Percentiles rank a stretch among this genome's conserved stretches.
Conservation (phyloP, 495 filamentous ascomycete species). For the Lophiostoma macrostomum region DNA sequence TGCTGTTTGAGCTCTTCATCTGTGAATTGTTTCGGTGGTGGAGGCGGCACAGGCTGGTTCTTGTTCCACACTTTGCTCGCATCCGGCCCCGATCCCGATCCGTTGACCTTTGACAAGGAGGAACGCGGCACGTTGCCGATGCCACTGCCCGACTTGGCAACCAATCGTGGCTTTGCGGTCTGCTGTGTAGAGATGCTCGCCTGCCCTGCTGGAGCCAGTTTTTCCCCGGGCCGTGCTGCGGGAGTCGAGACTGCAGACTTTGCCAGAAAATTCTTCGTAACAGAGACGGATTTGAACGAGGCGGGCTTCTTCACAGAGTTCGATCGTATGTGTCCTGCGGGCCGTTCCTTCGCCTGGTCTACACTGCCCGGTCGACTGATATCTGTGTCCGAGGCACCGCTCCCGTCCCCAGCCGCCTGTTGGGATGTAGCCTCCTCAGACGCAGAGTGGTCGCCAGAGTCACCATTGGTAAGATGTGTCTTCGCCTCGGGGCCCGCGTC, state of each 20-base stretch:
- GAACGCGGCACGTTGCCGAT: conserved; percentile 52
- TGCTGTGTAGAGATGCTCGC: conserved; percentile 47
- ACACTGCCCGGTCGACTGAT: conserved; percentile 43
- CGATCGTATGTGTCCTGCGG: conserved; percentile 61
- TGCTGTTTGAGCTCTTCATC: conserved; percentile 96
- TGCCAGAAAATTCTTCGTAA: conserved; percentile 83
- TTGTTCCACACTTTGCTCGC: conserved; percentile 92
- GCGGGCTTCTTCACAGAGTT: conserved; percentile 76
- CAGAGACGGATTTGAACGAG: conserved; percentile 93
- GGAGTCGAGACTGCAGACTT: conserved; percentile 48
- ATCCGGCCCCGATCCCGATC: conserved; percentile 57
- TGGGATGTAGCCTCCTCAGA: conserved; percentile 19
- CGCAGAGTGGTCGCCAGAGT: conserved; percentile 27
- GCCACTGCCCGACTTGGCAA: conserved; percentile 63
- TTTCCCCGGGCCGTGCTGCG: conserved; percentile 37
- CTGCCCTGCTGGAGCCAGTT: conserved; percentile 49
- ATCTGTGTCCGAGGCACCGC: conserved; percentile 68
- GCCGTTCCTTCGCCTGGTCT: conserved; percentile 50
- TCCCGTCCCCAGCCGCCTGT: conserved; percentile 23
- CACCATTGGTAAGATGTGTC: conserved; percentile 34
- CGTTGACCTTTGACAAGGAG: conserved; percentile 45
- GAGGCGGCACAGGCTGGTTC: conserved; percentile 79
- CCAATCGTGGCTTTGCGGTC: conserved; percentile 57
- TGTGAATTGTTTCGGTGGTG: conserved; percentile 86
- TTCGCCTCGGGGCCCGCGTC: conserved; percentile 37